phyloP scores from a whole-genome alignment of 2,329 filamentous ascomycete genomes.

The Clarireedia homoeocarpa region DNA sequence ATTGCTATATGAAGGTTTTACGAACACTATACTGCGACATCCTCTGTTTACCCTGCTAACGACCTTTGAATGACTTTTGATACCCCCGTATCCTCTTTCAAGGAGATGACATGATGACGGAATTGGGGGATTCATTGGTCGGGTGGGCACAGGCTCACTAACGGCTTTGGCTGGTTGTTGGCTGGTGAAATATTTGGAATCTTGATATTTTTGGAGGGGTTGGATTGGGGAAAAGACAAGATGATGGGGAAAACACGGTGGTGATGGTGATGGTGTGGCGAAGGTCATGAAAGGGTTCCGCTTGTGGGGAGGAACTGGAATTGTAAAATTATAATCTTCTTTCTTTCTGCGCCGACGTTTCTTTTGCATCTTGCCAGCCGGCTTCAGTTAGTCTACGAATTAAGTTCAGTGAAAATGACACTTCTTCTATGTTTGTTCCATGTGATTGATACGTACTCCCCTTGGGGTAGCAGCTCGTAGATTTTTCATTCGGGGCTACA shows the following conservation, averaged over 20 bases:
- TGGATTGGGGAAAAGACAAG: background rate
- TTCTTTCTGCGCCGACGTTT: slow-evolving; percentile 4
- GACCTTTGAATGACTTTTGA: background rate
- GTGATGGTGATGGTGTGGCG: background rate
- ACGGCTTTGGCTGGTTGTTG: slow-evolving; percentile 25
- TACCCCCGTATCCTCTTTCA: background rate
- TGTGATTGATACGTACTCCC: background rate
- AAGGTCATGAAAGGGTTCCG: background rate
- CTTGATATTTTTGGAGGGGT: background rate
- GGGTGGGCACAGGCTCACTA: background rate
- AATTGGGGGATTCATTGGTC: slow-evolving; percentile 6
- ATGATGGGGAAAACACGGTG: background rate
- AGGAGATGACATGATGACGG: background rate
- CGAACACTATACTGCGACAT: slow-evolving; percentile 4
- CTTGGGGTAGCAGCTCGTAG: no score
- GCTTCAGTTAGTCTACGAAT: slow-evolving; percentile 16
- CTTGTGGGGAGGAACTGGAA: slow-evolving; percentile 16
- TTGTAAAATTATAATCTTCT: slow-evolving; percentile 30
- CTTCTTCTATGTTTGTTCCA: no score
- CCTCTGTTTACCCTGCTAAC: background rate
- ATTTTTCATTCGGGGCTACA: no score
- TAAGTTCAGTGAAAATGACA: background rate
- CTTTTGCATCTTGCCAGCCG: slow-evolving; percentile 24
- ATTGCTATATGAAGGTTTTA: slow-evolving; percentile 6
- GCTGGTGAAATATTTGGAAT: slow-evolving; percentile 2